Evolutionary conservation across 345 rosid species (phyloP).

Genomic region (Brassica carinata): DNA sequence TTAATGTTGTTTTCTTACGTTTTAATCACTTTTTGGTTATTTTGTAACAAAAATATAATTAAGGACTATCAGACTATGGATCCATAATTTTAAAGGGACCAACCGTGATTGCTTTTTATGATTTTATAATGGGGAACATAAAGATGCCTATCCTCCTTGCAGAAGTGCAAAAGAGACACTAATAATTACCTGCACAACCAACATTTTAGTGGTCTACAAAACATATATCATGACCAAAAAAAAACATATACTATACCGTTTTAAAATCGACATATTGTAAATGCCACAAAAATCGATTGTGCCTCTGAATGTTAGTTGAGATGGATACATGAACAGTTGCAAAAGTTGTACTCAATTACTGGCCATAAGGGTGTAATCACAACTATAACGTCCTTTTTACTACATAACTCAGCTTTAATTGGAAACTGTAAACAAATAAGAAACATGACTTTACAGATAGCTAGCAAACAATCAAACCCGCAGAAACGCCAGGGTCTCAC

Average conservation of each 20-base stretch:
- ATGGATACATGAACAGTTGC: conserved; percentile 8
- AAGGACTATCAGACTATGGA: not conserved
- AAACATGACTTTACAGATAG: not conserved
- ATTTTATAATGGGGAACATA: conserved; percentile 36
- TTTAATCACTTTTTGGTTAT: not conserved
- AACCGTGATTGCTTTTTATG: conserved; percentile 41
- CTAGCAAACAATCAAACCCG: conserved; percentile 2
- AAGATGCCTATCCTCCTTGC: conserved; percentile 22
- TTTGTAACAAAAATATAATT: not conserved
- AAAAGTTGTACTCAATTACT: not conserved
- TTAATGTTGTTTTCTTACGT: conserved; percentile 26
- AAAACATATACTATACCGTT: not conserved
- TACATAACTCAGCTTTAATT: not conserved
- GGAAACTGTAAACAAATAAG: not conserved
- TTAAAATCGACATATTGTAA: conserved; percentile 8
- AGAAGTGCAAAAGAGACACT: conserved; percentile 31
- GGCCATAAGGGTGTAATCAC: not conserved
- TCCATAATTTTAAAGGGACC: conserved; percentile 28
- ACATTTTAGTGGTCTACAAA: not conserved
- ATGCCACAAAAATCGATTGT: conserved; percentile 14
- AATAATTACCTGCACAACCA: conserved; percentile 36
- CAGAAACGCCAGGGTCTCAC: not conserved
- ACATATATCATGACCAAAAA: not conserved
- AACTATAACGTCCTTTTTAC: not conserved
- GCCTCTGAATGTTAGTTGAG: conserved; percentile 24